phyloP scores from a whole-genome alignment of 2,329 filamentous ascomycete genomes.

The Calonectria leucothoes region DNA sequence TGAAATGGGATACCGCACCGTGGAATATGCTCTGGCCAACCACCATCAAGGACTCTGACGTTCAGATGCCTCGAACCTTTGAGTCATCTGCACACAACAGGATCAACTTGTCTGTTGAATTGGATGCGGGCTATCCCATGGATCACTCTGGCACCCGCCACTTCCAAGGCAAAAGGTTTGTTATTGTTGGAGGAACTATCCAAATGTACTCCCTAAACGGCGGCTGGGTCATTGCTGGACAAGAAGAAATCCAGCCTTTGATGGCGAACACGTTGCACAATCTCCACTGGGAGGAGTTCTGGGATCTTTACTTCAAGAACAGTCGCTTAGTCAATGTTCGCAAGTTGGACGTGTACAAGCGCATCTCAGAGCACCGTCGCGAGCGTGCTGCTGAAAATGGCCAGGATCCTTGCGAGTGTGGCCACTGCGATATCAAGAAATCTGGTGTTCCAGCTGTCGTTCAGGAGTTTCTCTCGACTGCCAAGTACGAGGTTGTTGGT shows the following conservation, averaged over 20 bases:
- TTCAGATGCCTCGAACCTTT: background rate
- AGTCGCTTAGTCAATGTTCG: constrained; percentile 34
- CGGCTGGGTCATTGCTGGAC: background rate
- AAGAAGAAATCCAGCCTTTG: background rate
- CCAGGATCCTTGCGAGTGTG: background rate
- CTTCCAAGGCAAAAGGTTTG: background rate
- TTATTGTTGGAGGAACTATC: background rate
- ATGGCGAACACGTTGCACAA: constrained; percentile 15
- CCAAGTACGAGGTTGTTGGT: background rate
- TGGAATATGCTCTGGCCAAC: background rate
- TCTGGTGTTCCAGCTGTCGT: background rate
- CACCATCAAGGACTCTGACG: background rate
- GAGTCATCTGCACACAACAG: background rate
- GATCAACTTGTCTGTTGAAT: background rate
- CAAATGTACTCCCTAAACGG: background rate
- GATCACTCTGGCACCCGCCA: background rate
- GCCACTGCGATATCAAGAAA: background rate
- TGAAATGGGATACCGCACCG: background rate
- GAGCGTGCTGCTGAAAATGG: constrained; percentile 19
- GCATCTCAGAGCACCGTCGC: constrained; percentile 36
- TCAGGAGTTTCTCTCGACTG: background rate
- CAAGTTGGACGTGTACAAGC: constrained; percentile 40
- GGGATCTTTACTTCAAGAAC: constrained; percentile 39
- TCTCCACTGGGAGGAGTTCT: constrained; percentile 32
- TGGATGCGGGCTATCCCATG: background rate